Percentiles rank a stretch among this genome's conserved stretches.
Evolutionary conservation across 306 rosid species (phyloP).

Genomic region (Dalbergia cochinchinensis): DNA sequence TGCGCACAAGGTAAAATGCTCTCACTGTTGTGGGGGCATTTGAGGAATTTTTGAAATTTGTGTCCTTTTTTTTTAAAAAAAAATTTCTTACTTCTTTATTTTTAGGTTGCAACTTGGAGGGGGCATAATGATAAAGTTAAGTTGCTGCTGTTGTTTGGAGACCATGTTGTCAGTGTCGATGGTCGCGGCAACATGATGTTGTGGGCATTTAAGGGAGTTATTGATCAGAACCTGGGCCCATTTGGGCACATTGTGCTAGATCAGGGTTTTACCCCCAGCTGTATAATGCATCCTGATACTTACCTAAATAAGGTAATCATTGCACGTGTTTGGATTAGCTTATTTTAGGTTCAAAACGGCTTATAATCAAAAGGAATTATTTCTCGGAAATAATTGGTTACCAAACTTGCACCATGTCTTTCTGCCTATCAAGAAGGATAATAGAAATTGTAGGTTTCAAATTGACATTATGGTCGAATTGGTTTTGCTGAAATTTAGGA

Average conservation of each 20-base stretch:
- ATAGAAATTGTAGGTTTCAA: conserved; percentile 9
- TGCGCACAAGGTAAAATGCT: conserved; percentile 72
- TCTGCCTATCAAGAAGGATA: conserved; percentile 3
- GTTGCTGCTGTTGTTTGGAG: conserved; percentile 80
- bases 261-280: conserved; percentile 61
- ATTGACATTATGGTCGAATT: neutral
- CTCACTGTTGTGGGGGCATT: neutral
- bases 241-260: conserved; percentile 65
- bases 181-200: conserved; percentile 65
- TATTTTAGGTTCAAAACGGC: too few relatives aligned
- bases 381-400: too few relatives aligned
- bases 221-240: conserved; percentile 63
- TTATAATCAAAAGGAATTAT: too few relatives aligned
- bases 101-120: conserved; percentile 84
- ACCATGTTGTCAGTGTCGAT: conserved; percentile 79
- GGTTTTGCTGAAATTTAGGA: neutral
- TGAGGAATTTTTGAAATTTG: conserved; percentile 13
- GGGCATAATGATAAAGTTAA: conserved; percentile 75
- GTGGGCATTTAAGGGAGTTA: conserved; percentile 82
- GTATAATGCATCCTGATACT: conserved; percentile 93
- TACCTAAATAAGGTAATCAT: conserved; percentile 80
- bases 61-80: too few relatives aligned
- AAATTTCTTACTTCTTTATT: neutral
- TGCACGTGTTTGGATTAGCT: too few relatives aligned
- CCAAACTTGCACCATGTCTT: neutral